Evolutionary conservation across 176 grass and related monocot genomes (phyloP).

Genomic region (Oryza coarctata): DNA sequence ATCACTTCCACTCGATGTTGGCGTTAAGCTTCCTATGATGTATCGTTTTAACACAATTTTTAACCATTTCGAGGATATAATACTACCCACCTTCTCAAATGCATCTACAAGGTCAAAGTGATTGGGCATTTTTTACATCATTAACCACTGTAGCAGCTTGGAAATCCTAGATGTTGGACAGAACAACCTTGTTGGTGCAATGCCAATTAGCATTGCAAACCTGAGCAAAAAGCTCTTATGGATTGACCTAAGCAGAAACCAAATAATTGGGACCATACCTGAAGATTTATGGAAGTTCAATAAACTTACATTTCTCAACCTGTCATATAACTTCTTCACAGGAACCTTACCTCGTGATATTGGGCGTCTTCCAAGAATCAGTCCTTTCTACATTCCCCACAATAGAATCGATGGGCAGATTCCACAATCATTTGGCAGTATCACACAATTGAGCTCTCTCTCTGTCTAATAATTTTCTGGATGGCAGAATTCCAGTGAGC

Average conservation of each 20-base stretch:
- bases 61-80: background rate
- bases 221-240: background rate
- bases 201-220: slow-evolving; percentile 23
- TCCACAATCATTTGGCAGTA: no score
- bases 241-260: background rate
- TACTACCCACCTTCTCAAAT: slow-evolving; percentile 24
- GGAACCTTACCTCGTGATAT: no score
- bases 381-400: no score
- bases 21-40: slow-evolving; percentile 19
- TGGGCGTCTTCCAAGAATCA: no score
- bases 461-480: no score
- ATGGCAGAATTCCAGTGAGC: no score
- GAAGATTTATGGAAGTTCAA: background rate
- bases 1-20: slow-evolving; percentile 11
- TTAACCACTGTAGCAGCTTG: slow-evolving; percentile 26
- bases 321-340: no score
- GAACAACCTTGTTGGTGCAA: slow-evolving; percentile 10
- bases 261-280: slow-evolving; percentile 20
- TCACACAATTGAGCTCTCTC: no score
- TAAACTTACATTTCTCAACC: background rate
- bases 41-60: background rate
- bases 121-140: slow-evolving; percentile 30
- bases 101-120: slow-evolving; percentile 26
- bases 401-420: no score
- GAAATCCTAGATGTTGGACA: background rate